phyloP scores from a whole-genome alignment of 1,284 basidiomycete genomes.

The Cutaneotrichosporon arboriforme region DNA sequence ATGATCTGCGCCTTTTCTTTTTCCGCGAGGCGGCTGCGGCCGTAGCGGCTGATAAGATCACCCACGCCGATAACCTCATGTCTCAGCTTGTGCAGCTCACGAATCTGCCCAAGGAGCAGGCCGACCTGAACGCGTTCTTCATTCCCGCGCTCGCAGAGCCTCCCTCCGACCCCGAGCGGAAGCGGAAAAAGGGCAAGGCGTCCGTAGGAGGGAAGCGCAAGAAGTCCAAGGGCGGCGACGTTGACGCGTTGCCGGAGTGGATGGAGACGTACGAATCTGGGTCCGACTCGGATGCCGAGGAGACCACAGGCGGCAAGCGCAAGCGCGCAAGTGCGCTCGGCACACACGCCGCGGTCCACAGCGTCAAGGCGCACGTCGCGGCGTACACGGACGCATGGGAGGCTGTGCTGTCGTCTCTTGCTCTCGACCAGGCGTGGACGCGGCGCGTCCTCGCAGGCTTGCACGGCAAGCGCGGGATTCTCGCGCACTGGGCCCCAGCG shows the following conservation, averaged over 20 bases:
- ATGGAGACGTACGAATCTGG: constrained; percentile 46
- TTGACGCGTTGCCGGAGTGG: constrained; percentile 45
- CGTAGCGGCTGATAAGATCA: constrained; percentile 5
- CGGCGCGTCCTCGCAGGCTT: constrained; percentile 37
- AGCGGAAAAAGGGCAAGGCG: constrained; percentile 45
- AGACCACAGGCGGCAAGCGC: constrained; percentile 13
- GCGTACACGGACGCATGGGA: constrained; percentile 40
- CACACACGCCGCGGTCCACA: constrained; percentile 34
- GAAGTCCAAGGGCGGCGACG: constrained; percentile 48
- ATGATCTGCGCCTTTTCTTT: constrained; percentile 89
- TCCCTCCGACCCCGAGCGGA: constrained; percentile 43
- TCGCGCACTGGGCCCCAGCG: constrained; percentile 39
- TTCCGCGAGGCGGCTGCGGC: constrained; percentile 66
- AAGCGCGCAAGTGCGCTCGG: constrained; percentile 34
- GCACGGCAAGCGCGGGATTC: constrained; percentile 43
- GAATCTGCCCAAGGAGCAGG: constrained; percentile 70
- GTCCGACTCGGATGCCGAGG: constrained; percentile 49
- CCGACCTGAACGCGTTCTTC: constrained; percentile 82
- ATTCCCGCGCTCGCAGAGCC: constrained; percentile 60
- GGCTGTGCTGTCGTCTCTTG: constrained; percentile 22
- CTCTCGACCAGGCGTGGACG: constrained; percentile 32
- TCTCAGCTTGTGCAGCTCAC: constrained; percentile 68
- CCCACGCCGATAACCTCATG: constrained; percentile 60
- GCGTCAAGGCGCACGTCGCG: constrained; percentile 26
- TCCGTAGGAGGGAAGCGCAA: constrained; percentile 23